Evolutionary conservation across 1,139 yeast species (phyloP).

Genomic region (Zygosaccharomyces sapae): DNA sequence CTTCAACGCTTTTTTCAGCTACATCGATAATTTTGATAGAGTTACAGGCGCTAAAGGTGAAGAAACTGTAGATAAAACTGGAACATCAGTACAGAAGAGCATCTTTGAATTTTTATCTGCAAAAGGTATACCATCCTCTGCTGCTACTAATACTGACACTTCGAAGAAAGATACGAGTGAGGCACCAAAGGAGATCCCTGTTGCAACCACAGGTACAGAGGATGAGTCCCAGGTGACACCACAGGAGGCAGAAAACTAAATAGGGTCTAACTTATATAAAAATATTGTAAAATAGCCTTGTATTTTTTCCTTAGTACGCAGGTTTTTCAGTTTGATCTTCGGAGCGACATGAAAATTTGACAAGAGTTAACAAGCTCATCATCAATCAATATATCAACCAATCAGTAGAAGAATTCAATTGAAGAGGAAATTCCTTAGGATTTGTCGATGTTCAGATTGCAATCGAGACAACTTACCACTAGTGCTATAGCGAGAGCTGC

Average conservation of each 20-base stretch:
- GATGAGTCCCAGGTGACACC: not conserved
- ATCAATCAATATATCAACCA: not conserved
- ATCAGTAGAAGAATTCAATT: not conserved
- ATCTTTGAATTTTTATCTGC: conserved; percentile 78
- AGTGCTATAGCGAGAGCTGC: conserved; percentile 20
- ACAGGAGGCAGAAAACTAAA: not conserved
- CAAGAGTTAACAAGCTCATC: not conserved
- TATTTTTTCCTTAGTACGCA: not conserved
- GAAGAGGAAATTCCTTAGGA: not conserved
- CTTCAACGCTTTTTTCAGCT: conserved; percentile 83
- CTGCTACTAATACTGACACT: conserved; percentile 1
- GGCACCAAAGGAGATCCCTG: not conserved
- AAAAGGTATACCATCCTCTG: conserved; percentile 42
- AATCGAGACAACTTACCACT: conserved; percentile 18
- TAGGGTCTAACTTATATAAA: not conserved
- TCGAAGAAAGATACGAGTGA: not conserved
- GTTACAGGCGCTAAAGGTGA: conserved; percentile 34
- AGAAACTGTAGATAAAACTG: conserved; percentile 27
- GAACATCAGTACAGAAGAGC: conserved; percentile 35
- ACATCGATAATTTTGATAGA: conserved; percentile 65
- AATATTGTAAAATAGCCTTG: conserved; percentile 1
- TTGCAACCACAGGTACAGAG: not conserved
- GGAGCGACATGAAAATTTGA: conserved; percentile 2
- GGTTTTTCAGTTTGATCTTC: not conserved
- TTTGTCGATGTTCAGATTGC: conserved; percentile 20